Conservation (phyloP, 495 filamentous ascomycete species). For the Xylaria intraflava region DNA sequence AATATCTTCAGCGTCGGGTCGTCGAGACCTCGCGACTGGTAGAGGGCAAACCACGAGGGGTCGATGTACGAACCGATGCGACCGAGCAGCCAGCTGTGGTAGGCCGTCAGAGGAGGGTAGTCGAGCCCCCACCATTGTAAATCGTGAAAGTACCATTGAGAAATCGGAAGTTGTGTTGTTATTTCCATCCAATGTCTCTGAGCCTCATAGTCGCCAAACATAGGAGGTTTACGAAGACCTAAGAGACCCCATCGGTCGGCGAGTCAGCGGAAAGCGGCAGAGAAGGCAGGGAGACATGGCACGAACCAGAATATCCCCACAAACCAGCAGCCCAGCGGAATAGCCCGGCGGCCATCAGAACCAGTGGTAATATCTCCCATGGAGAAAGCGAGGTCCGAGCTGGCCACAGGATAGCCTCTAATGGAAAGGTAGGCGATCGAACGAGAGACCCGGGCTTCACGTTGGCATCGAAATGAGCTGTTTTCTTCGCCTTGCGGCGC, state of each 20-base stretch:
- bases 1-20: constrained; percentile 78
- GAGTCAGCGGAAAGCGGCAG: neutral
- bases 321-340: constrained; percentile 88
- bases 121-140: constrained; percentile 96
- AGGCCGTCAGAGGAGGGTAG: constrained; percentile 94
- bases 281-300: neutral
- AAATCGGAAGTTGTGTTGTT: constrained; percentile 78
- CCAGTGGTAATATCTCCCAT: constrained; percentile 85
- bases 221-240: constrained; percentile 77
- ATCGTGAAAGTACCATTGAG: constrained; percentile 96
- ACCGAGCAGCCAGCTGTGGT: constrained; percentile 91
- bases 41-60: constrained; percentile 82
- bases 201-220: constrained; percentile 96
- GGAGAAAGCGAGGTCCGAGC: constrained; percentile 74
- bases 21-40: constrained; percentile 74
- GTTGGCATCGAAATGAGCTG: constrained; percentile 23
- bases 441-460: constrained; percentile 29
- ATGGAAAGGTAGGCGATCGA: constrained; percentile 60
- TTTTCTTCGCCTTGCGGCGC: constrained; percentile 43
- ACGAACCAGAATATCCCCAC: constrained; percentile 85
- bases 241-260: neutral
- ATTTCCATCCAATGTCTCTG: constrained; percentile 99
- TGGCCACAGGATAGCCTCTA: constrained; percentile 89
- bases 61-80: constrained; percentile 76
- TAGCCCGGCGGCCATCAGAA: constrained; percentile 83